These are phyloP conservation scores for Galerina marginata DNA, from an alignment of 768 basidiomycete species.

Conservation along the genomic window DNA sequence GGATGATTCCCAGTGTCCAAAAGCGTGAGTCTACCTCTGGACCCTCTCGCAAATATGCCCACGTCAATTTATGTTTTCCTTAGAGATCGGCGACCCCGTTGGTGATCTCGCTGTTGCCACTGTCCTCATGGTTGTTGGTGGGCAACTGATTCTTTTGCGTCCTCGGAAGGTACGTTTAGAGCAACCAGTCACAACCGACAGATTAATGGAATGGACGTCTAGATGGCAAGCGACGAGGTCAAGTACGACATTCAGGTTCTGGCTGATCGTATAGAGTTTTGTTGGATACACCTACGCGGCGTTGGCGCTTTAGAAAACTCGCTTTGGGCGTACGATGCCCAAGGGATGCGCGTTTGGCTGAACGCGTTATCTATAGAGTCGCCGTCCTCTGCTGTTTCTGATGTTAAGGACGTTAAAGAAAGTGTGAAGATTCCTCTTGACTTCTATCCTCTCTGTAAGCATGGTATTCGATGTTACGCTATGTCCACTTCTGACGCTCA, in stretches of 20 bases:
- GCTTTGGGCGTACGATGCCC: slow-evolving; percentile 95
- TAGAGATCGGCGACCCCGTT: slow-evolving; percentile 92
- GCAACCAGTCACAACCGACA: background rate
- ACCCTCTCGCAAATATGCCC: slow-evolving; percentile 1
- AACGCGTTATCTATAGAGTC: slow-evolving; percentile 91
- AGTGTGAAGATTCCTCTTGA: slow-evolving; percentile 92
- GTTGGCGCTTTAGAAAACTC: slow-evolving; percentile 96
- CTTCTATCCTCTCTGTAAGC: slow-evolving; percentile 93
- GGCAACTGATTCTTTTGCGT: slow-evolving; percentile 85
- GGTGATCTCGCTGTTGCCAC: slow-evolving; percentile 94
- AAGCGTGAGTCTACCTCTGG: slow-evolving; percentile 67
- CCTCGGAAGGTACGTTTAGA: slow-evolving; percentile 73
- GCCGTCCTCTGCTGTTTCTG: slow-evolving; percentile 43
- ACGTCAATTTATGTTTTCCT: slow-evolving; percentile 10
- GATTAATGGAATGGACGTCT: background rate
- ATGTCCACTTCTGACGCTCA: slow-evolving; percentile 10
- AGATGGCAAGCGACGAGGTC: slow-evolving; percentile 88
- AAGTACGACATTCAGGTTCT: slow-evolving; percentile 98
- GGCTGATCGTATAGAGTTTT: slow-evolving; percentile 96
- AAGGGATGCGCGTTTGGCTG: slow-evolving; percentile 90
- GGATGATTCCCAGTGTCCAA: slow-evolving; percentile 94
- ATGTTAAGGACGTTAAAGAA: slow-evolving; percentile 73
- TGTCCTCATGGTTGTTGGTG: slow-evolving; percentile 94
- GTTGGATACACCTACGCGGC: slow-evolving; percentile 96
- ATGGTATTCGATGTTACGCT: slow-evolving; percentile 2